Conservation (phyloP, 2,329 filamentous ascomycete genomes). For the Xylariaceae sp. region DNA sequence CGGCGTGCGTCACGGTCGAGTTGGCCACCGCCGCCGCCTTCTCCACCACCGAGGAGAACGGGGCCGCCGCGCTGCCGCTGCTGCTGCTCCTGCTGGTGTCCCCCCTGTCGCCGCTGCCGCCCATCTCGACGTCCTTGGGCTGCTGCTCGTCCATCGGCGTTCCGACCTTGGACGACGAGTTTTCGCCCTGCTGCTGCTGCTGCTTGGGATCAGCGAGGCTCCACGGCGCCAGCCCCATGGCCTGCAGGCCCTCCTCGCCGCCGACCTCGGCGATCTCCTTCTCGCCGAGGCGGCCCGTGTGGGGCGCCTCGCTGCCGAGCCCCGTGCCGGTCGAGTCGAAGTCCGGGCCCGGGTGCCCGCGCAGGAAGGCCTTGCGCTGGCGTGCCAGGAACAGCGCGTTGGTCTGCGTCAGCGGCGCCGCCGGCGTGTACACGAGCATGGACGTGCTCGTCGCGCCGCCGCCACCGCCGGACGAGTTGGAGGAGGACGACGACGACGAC, state of each 20-base stretch:
- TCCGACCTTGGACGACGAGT: constrained; percentile 10
- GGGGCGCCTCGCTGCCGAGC: constrained; percentile 44
- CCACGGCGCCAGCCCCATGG: constrained; percentile 52
- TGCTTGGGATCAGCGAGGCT: constrained; percentile 28
- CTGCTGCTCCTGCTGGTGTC: constrained; percentile 15
- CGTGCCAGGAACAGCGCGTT: constrained; percentile 50
- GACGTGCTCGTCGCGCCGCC: constrained; percentile 23
- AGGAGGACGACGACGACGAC: neutral
- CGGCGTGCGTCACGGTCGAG: constrained; percentile 29
- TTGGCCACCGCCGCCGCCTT: constrained; percentile 19
- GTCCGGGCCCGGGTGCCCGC: constrained; percentile 46
- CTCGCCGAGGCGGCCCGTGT: constrained; percentile 39
- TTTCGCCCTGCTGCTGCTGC: no score
- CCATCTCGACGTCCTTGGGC: constrained; percentile 10
- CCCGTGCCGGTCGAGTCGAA: constrained; percentile 47
- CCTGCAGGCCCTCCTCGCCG: constrained; percentile 41
- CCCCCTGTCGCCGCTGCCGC: no score
- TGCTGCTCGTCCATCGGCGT: constrained; percentile 14
- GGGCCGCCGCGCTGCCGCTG: constrained; percentile 8
- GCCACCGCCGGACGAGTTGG: neutral
- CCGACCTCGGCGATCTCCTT: constrained; percentile 44
- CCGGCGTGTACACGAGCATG: constrained; percentile 48
- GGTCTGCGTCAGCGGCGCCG: constrained; percentile 49
- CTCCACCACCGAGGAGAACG: constrained; percentile 7
- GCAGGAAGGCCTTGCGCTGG: constrained; percentile 49